Base-by-base conservation (phyloP, 768 basidiomycete species). In the Rhodotorula babjevae region DNA sequence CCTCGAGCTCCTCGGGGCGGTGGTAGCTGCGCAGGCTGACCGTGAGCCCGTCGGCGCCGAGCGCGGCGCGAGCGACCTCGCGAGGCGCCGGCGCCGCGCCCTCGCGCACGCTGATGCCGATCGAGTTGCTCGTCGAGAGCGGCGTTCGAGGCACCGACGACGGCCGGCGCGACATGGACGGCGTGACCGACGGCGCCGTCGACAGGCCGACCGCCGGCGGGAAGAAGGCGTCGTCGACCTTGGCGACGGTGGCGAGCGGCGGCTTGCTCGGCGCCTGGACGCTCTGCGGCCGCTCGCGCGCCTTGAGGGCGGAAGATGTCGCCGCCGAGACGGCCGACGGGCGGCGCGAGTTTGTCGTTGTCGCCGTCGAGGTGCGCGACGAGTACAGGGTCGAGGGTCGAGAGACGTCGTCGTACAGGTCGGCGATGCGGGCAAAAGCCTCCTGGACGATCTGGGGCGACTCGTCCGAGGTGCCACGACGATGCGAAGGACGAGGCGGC, bases 1-100 rank as follows among this genome's bases (percentile, higher is more conserved):
- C 66, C 53, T 72, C 71, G 49, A 72, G n/a, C 18, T 72, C 71
- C 31, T 72, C 66, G 16, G 71, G 71, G 11, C 58, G 63, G 23
- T 42, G 52, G 50, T 67, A 72, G 40, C 71, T 65, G 58, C 56
- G 62, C 49, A 72, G 25, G 52, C 66, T 67, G 25, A 72, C 65
- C 18, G 71, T 56, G 6, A 68, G 10, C 2, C 66, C 71, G 8
- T 68, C 66, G 8, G 58, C 29, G 14, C 16, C 52, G n/a, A 64
- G 18, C 8, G 40, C 4, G 0, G 65, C 61, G 18, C 57, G 46
- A 0, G 61, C 71, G 3, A 67, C 19, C 29, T 72, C 69, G n/a
- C 55, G 52, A 31, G 11, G 29, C 27, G 21, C 42, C 25, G 10
- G 29, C 12, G 12, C 15, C 25, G 50, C 50, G 27, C 61, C 61